Base-by-base conservation (phyloP, 495 filamentous ascomycete species). In the Cercophora samala region DNA sequence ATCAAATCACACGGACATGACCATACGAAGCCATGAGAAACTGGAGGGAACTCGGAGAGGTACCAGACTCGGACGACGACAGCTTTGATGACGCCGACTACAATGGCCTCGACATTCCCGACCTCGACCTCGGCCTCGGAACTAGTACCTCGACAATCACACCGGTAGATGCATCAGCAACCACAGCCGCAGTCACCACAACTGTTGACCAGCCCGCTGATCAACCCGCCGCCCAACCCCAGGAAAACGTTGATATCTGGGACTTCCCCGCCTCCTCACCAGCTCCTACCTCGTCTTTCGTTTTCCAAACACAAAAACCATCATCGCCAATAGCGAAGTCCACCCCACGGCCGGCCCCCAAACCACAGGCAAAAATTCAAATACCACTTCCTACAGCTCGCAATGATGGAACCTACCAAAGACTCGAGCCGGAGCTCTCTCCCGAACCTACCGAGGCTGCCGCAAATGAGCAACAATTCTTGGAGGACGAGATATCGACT, bases 11-110 rank as follows among this genome's bases (percentile, higher is more conserved):
- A 60, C 68, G 17, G 72, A 73, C 54, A 78, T 79, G 71, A 68
- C 37, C 26, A 68, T 55, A 59, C 51, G 68, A 69, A 62, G 65
- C 67, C 70, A 86, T 86, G 84, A 83, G 73, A 70, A 78, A 76
- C 72, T 87, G 84, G 84, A 85, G 81, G 79, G 80, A 84, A 78
- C 76, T 81, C 74, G 84, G 84, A 71, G 83, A 81, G 74, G 83
- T 87, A 62, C 83, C 83, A 67, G 84, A 85, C 71, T 86, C 84
- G 76, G 84, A 87, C 70, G 84, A 86, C 66, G 84, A 81, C 58
- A 72, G 66, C 32, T 77, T 78, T 69, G 83, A 83, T 63, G 78
- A 77, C 58, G 67, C 72, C 58, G 77, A 81, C 64, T 74, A 68
- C 19, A 73, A 77, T 52, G 46, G 70, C 52, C 64, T 61, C 21